Base-by-base conservation (phyloP, 768 basidiomycete species). In the Podaxis sp. region DNA sequence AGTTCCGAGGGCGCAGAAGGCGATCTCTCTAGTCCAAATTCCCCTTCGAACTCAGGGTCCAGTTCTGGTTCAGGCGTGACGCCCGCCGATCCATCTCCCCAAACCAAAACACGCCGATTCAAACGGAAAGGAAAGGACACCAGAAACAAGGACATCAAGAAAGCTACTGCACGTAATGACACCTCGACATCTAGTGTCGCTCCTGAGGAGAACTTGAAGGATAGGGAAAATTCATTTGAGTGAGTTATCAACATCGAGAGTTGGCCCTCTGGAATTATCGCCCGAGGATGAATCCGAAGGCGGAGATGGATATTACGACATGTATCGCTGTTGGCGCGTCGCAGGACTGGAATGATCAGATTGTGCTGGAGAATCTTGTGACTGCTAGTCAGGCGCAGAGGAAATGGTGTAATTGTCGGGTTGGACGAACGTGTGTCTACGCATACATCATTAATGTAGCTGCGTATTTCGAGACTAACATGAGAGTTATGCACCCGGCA, bases 301-400 rank as follows among this genome's bases (percentile, higher is more conserved):
- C 88, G 0, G 97, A 98, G 74, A 80, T 95, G 69, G 96, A 97
- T 72, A 97, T 99, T 69, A 81, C 99, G 57, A 98, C 97, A 22
- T 96, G 99, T 74, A 76, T 99, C 17, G 97, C 95, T 1, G 87
- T 98, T 9, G 99, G 96, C 68, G 95, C 96, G 9, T 92, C 89
- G 66, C 85, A 88, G 67, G 97, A 99, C 72, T 98, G 96, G 95
- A 22, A 87, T 28, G 90, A 97, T 69, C 74, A 88, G 65, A 93
- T 99, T 66, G 87, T 97, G 49, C 95, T 96, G 12, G 89, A 92
- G n/a, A 95, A 96, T 71, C 99, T 93, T 67, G 96, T 98, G 2
- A 98, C 96, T 0, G 89, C 93, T 3, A 88, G 84, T 66, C 95
- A 97, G 78, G 96, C 96, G 65, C 96, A 98, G 80, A 81, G 96